Conservation (phyloP, 192 early-diverging fungal species). For the Allomyces javanicus region DNA sequence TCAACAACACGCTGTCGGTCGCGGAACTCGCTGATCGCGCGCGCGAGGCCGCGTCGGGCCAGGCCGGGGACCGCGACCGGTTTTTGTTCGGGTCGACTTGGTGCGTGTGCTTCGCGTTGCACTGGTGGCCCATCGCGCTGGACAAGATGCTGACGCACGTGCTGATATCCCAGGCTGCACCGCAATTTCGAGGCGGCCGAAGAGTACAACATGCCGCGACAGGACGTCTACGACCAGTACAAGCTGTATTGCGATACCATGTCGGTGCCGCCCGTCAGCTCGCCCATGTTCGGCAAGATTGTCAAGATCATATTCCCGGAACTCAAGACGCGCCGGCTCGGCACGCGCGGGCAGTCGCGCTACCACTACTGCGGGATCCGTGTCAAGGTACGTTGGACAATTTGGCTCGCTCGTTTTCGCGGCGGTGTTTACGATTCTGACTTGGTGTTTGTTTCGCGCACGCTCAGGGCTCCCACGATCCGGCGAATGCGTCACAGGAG, state of each 20-base stretch:
- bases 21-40: too few relatives aligned
- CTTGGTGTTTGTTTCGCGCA: too few relatives aligned
- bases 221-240: slow-evolving; percentile 25
- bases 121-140: too few relatives aligned
- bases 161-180: slow-evolving; percentile 11
- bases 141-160: too few relatives aligned
- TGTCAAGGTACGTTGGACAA: background rate
- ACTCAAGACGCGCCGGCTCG: slow-evolving; percentile 25
- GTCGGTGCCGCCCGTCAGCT: slow-evolving; percentile 22
- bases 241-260: slow-evolving; percentile 12
- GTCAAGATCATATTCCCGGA: slow-evolving; percentile 24
- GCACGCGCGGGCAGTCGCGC: slow-evolving; percentile 20
- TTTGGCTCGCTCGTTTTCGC: too few relatives aligned
- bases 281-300: slow-evolving; percentile 29
- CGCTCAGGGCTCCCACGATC: slow-evolving; percentile 2
- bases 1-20: too few relatives aligned
- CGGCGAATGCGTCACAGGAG: slow-evolving; percentile 4
- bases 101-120: too few relatives aligned
- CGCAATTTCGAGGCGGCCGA: slow-evolving; percentile 18
- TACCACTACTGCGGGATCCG: slow-evolving; percentile 28
- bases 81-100: too few relatives aligned
- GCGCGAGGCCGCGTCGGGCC: too few relatives aligned
- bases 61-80: too few relatives aligned
- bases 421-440: too few relatives aligned
- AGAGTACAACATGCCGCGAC: slow-evolving; percentile 20